Conservation (phyloP, 495 filamentous ascomycete species). For the Neurospora discreta region DNA sequence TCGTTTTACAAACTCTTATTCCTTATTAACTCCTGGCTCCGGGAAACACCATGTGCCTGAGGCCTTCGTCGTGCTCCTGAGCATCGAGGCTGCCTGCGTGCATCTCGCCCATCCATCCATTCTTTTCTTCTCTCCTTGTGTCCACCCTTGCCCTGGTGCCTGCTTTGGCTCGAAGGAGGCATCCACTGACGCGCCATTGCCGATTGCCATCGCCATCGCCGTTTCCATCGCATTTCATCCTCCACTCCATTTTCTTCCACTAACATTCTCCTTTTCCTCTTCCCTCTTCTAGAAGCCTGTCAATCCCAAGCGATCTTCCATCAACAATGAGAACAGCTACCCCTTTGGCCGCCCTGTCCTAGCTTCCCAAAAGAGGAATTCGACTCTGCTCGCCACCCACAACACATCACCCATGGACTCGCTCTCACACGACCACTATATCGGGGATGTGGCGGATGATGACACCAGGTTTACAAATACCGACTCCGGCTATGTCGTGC, state of each 20-base stretch:
- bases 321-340: constrained; percentile 9
- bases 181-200: neutral
- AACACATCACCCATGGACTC: constrained; percentile 4
- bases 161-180: neutral
- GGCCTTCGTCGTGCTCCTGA: neutral
- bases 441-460: constrained; percentile 8
- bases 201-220: neutral
- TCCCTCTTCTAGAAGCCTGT: constrained; percentile 6
- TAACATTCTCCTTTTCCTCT: constrained; percentile 1
- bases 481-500: constrained; percentile 10
- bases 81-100: neutral
- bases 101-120: neutral
- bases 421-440: constrained; percentile 6
- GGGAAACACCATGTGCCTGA: neutral
- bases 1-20: neutral
- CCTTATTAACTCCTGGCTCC: neutral
- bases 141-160: neutral
- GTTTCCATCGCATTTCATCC: neutral
- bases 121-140: neutral
- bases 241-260: neutral
- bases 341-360: constrained; percentile 8
- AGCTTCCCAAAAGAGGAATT: constrained; percentile 25
- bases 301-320: constrained; percentile 9
- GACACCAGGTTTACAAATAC: constrained; percentile 8
- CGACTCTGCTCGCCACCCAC: constrained; percentile 6